Evolutionary conservation across 1,284 basidiomycete species (phyloP).

Genomic region (Apiotrichum veenhuisii): DNA sequence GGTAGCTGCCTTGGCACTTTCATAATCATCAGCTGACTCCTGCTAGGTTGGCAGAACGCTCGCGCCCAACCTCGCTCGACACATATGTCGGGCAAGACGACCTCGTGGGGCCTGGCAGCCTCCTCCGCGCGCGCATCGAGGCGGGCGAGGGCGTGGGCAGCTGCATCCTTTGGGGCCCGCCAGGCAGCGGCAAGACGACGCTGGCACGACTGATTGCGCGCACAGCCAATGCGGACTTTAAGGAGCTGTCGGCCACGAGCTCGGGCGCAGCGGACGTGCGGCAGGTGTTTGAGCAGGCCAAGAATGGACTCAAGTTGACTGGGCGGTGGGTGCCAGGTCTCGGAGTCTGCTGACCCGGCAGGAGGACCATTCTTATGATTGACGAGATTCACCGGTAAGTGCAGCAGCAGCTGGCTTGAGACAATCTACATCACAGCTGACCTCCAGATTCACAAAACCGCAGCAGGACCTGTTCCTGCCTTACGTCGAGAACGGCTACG

Average conservation of each 20-base stretch:
- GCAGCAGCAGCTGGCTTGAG: conserved; percentile 15
- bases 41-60: conserved; percentile 47
- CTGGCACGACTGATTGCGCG: conserved; percentile 43
- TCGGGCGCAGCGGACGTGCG: conserved; percentile 76
- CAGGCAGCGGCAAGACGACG: conserved; percentile 49
- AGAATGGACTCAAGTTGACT: conserved; percentile 63
- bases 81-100: conserved; percentile 43
- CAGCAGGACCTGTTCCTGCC: conserved; percentile 83
- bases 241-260: conserved; percentile 69
- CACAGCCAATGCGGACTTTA: conserved; percentile 58
- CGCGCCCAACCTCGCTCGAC: conserved; percentile 36
- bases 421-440: neutral
- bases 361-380: conserved; percentile 44
- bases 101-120: conserved; percentile 43
- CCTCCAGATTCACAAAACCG: conserved; percentile 60
- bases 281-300: conserved; percentile 74
- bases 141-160: conserved; percentile 42
- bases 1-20: too few relatives aligned
- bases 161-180: conserved; percentile 49
- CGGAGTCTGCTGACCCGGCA: conserved; percentile 5
- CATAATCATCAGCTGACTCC: conserved; percentile 7
- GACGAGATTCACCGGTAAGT: conserved; percentile 80
- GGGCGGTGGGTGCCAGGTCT: conserved; percentile 55
- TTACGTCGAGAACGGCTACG: conserved; percentile 70
- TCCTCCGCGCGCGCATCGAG: conserved; percentile 43